Base-by-base conservation (phyloP, 176 grass and related monocot genomes). In the Aegilops bicornis region DNA sequence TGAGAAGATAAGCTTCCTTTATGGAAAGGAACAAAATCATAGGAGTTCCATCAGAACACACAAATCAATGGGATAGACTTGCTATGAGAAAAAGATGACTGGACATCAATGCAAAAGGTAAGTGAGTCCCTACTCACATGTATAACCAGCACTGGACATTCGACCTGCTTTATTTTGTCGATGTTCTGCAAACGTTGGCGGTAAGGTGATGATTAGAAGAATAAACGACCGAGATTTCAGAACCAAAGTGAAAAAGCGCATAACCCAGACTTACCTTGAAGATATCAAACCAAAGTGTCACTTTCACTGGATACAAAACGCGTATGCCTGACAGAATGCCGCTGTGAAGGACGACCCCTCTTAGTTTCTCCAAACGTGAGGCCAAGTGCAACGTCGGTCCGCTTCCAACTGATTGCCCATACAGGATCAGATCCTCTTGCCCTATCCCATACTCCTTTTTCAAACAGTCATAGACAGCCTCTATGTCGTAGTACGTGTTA, bases 351-450 rank as follows among this genome's bases (percentile, higher is more conserved):
- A 98, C 92, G 76, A 98, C 94, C 52, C 87, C 97, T 91, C 94
- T 90, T 91, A 96, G 74, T n/a, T 88, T 92, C 15, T 98, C 87
- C 72, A 96, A 79, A 47, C 86, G 84, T 16, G 94, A 88, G 62
- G 91, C 97, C 29, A 98, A 81, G 80, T 98, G 97, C 82, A 98
- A 87, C 79, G 97, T 98, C 10, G 97, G 97, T 56, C 97, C 97
- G n/a, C 97, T 98, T 47, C 97, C 97, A 79, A 98, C 97, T n/a
- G 97, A 98, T 76, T 98, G 97, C 47, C 97, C 97, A 90, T 98
- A 98, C 35, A 98, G 82, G 54, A 98, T 98, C 36, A 98, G 91
- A 59, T 98, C 89, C 56, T 98, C 97, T 87, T 88, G 84, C 88
- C 85, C 88, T 82, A 98, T 77, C 33, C 94, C 93, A 43, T 98